These are phyloP conservation scores for Lachancea waltii DNA, from an alignment of 805 yeast genomes.

Conservation along the genomic window DNA sequence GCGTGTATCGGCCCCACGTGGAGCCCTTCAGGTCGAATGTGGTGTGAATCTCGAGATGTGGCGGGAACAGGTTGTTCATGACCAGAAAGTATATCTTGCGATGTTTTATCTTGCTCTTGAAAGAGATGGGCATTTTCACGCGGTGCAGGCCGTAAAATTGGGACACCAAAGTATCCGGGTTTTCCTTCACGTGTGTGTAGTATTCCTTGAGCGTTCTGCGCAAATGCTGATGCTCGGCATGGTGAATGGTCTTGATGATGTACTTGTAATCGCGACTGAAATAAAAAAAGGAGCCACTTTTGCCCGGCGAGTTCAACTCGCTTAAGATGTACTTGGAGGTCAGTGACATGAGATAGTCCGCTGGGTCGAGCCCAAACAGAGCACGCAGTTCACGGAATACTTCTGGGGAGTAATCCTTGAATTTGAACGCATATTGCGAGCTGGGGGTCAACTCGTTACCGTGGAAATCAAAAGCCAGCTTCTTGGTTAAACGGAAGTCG, in stretches of 20 bases:
- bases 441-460: slow-evolving; percentile 91
- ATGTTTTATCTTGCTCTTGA: slow-evolving; percentile 35
- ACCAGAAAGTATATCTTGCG: slow-evolving; percentile 88
- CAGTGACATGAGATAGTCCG: slow-evolving; percentile 86
- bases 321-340: slow-evolving; percentile 90
- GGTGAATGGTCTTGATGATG: slow-evolving; percentile 93
- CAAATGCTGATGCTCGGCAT: slow-evolving; percentile 81
- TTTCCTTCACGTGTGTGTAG: slow-evolving; percentile 67
- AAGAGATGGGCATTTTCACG: slow-evolving; percentile 71
- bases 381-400: slow-evolving; percentile 82
- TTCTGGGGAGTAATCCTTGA: slow-evolving; percentile 92
- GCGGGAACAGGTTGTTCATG: slow-evolving; percentile 96
- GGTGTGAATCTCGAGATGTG: slow-evolving; percentile 76
- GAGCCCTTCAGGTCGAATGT: slow-evolving; percentile 94
- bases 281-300: slow-evolving; percentile 93
- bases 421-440: slow-evolving; percentile 90
- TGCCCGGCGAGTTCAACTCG: slow-evolving; percentile 93
- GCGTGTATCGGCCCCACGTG: slow-evolving; percentile 67
- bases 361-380: slow-evolving; percentile 85
- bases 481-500: slow-evolving; percentile 69
- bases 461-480: slow-evolving; percentile 76
- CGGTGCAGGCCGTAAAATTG: slow-evolving; percentile 96
- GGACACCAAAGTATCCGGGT: slow-evolving; percentile 86
- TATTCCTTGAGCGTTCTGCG: slow-evolving; percentile 69
- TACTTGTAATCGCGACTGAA: slow-evolving; percentile 89